Conservation (phyloP, 1,284 basidiomycete genomes). For the Exsudoporus floridanus region DNA sequence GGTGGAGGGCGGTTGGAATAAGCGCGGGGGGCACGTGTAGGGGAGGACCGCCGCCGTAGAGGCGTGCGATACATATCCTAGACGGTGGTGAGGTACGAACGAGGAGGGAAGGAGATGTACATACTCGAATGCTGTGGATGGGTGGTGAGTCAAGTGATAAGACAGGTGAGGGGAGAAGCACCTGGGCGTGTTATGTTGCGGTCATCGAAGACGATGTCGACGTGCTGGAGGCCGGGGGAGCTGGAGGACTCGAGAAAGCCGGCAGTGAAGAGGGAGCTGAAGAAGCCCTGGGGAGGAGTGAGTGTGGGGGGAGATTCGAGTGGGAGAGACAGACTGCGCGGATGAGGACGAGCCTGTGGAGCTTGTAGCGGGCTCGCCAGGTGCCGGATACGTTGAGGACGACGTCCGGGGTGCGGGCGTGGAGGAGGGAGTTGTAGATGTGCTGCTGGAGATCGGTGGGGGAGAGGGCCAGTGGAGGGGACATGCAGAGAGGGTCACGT, state of each 20-base stretch:
- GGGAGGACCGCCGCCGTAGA: constrained; percentile 83
- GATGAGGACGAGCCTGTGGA: constrained; percentile 83
- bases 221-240: constrained; percentile 40
- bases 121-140: constrained; percentile 61
- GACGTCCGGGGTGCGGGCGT: constrained; percentile 74
- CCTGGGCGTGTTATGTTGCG: constrained; percentile 83
- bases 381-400: constrained; percentile 65
- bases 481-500: constrained; percentile 29
- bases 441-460: constrained; percentile 63
- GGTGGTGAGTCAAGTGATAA: constrained; percentile 9
- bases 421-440: constrained; percentile 72
- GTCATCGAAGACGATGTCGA: constrained; percentile 79
- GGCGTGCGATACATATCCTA: constrained; percentile 78
- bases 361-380: constrained; percentile 75
- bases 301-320: not conserved
- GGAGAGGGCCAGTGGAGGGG: constrained; percentile 35
- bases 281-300: constrained; percentile 63
- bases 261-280: constrained; percentile 78
- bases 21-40: constrained; percentile 67
- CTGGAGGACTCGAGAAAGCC: constrained; percentile 70
- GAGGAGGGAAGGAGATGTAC: constrained; percentile 18
- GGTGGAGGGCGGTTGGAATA: constrained; percentile 63
- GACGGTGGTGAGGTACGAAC: constrained; percentile 1
- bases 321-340: constrained; percentile 57
- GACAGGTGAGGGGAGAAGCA: constrained; percentile 36